Evolutionary conservation across 2,329 filamentous ascomycete genomes (phyloP), one percentile per base, ranked within the genome.

Genomic region (Xylaria hypoxylon): DNA sequence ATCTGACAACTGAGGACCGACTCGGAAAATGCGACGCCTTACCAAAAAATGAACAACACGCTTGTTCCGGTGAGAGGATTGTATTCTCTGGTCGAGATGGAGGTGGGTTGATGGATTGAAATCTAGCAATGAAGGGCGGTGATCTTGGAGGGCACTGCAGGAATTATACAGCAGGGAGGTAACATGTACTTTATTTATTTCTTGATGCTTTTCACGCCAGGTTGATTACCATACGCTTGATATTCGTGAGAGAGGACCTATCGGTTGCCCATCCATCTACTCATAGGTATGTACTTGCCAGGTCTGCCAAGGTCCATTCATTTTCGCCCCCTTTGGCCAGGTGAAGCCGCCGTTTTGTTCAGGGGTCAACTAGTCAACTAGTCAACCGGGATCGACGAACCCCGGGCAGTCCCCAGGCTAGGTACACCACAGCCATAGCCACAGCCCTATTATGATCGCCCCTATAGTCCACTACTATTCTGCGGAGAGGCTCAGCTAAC

Each of bases 21-120:
- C 50, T 42, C 22, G 35, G 52, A 6, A 6, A n/a, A 55, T 28
- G 22, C 10, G 35, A 4, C 6, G n/a, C 24, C 52, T 55, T 55
- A 55, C 52, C 22, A 28, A 8, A 42, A 55, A 53, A 40, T 17
- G 51, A 53, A 55, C 51, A 42, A 55, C 52, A 55, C 51, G 31
- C 35, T 42, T 55, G 35, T 44, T 15, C 7, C 42, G 8, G 19
- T 50, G 26, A 17, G 1, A 5, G 40, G 35, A 48, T 26, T 28
- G 24, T n/a, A 33, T 17, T n/a, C 4, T n/a, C 15, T 33, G 6
- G 22, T 42, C 4, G 51, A 55, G 33, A 55, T 55, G 52, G 51
- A 4, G 31, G 17, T 28, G 22, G 22, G 17, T 3, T 24, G n/a
- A n/a, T 15, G 22, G 11, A 15, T 17, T 15, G 35, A 2, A 38